phyloP scores from a whole-genome alignment of 192 early-diverging fungal species.

The Hyaloraphidium curvatum region DNA sequence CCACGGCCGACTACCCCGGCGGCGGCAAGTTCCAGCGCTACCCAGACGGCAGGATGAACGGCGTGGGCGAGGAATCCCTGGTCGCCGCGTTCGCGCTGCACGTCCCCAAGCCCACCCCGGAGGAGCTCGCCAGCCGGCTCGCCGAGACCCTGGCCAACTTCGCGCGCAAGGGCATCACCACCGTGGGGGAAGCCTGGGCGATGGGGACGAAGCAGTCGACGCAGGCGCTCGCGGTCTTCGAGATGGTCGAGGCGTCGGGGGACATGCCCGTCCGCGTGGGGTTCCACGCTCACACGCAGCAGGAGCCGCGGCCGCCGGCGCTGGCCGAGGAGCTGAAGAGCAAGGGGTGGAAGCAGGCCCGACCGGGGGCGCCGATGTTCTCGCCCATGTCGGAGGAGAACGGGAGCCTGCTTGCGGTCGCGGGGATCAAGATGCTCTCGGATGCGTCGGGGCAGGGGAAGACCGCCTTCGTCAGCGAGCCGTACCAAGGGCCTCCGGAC shows the following conservation, averaged over 20 bases:
- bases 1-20: background rate
- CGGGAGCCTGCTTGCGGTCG: background rate
- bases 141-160: background rate
- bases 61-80: background rate
- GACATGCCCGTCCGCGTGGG: too few relatives aligned
- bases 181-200: too few relatives aligned
- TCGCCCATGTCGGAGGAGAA: background rate
- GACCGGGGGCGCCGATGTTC: background rate
- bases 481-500: background rate
- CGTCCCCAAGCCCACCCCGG: background rate
- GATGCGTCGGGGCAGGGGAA: background rate
- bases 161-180: background rate
- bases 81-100: background rate
- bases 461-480: background rate
- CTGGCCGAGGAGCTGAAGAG: background rate
- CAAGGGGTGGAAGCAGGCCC: background rate
- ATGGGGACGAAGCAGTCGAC: too few relatives aligned
- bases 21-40: background rate
- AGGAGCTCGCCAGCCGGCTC: background rate
- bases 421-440: background rate
- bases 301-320: background rate
- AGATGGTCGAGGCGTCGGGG: too few relatives aligned
- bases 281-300: too few relatives aligned
- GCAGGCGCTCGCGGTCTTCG: too few relatives aligned
- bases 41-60: background rate